Percentiles rank a stretch among this genome's conserved stretches.
Conservation (phyloP, 176 grass and related monocot species). For the barley (Hordeum vulgare) region DNA sequence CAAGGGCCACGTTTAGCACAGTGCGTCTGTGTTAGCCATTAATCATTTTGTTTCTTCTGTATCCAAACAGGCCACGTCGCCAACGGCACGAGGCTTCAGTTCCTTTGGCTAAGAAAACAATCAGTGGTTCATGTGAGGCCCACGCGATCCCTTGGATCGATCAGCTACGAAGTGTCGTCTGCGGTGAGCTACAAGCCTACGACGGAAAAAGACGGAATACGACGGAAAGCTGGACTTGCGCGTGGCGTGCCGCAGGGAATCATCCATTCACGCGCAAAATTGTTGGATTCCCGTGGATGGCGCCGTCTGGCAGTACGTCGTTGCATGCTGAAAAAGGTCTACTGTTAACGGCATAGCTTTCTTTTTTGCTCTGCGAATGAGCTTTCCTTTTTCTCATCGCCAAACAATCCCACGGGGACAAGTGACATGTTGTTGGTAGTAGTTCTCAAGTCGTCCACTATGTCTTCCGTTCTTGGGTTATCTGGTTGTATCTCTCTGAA, state of each 20-base stretch:
- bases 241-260: not conserved
- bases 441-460: not conserved
- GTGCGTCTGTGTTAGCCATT: not conserved
- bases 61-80: not conserved
- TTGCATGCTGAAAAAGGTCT: not conserved
- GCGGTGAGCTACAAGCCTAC: not conserved
- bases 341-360: not conserved
- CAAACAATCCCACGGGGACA: not conserved
- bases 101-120: not conserved
- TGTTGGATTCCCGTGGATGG: not conserved
- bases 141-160: not conserved
- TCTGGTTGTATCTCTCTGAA: too few species aligned
- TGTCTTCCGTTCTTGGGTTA: too few species aligned
- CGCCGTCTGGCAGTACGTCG: not conserved
- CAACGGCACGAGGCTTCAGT: not conserved
- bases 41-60: not conserved
- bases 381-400: not conserved
- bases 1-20: not conserved
- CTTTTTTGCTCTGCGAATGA: too few species aligned
- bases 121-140: not conserved
- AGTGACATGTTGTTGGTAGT: not conserved
- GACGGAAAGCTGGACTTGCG: not conserved
- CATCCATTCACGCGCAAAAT: not conserved
- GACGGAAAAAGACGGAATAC: too few species aligned
- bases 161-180: not conserved